Evolutionary conservation across 2,329 filamentous ascomycete species (phyloP), one percentile per base, ranked within the genome.

Genomic region (Ambrosiella xylebori): DNA sequence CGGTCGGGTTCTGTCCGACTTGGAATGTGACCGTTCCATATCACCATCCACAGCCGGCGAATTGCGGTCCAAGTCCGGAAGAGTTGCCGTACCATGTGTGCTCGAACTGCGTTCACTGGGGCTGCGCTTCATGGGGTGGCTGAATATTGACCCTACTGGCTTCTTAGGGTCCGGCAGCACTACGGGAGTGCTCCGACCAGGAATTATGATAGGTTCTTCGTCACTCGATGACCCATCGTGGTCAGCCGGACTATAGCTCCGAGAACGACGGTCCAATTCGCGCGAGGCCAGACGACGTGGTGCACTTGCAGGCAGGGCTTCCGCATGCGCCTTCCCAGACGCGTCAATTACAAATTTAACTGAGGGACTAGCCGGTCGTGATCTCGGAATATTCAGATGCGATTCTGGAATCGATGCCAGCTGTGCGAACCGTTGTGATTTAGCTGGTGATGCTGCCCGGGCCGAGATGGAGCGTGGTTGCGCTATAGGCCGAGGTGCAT

Each of bases 151-250:
- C 1, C 71, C 71, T 1, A 74, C 71, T 2, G 76, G 74, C 61
- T 73, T 75, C 37, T 71, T 68, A 0, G 78, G 76, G 57, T 79
- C 76, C 0, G 77, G 78, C 7, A 80, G 67, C 1, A 74, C 76
- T 65, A 82, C 83, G 0, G 70, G 71, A 3, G 72, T 71, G 61
- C 74, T 78, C 49, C 79, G 73, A 65, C 79, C 82, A 37, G 80
- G 80, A 44, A 84, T 79, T 54, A 83, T 74, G 61, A 84, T 83
- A 11, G 78, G 79, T 59, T 84, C 81, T 57, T 84, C 80, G 61
- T 84, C 81, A 3, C 75, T 75, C 0, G 79, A 82, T 1, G 78
- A 81, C 1, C 75, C 75, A 52, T 76, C 75, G 37, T 77, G 74
- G 0, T 75, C 75, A 4, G 45, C 59, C 61, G 37, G 55, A 36